Evolutionary conservation across 2,329 filamentous ascomycete genomes (phyloP).

Genomic region (Ilyonectria destructans): DNA sequence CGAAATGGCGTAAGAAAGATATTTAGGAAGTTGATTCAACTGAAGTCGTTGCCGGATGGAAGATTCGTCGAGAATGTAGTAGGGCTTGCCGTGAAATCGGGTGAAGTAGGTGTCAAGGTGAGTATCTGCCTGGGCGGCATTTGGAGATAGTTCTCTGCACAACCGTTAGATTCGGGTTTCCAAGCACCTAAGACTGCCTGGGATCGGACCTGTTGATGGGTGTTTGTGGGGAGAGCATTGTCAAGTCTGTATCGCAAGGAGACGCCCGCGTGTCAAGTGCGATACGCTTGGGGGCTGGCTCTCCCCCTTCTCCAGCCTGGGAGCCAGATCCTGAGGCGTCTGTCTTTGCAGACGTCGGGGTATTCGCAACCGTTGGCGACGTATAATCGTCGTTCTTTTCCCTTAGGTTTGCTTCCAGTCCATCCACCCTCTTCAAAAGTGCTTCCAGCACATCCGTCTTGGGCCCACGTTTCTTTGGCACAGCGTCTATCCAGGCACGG

Average conservation of each 20-base stretch:
- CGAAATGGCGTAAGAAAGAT: conserved; percentile 71
- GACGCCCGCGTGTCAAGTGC: conserved; percentile 56
- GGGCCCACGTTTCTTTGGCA: conserved; percentile 90
- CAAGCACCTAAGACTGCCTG: neutral
- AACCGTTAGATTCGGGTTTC: conserved; percentile 30
- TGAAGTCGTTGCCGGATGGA: conserved; percentile 81
- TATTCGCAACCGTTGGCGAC: conserved; percentile 45
- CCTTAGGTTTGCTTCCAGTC: conserved; percentile 85
- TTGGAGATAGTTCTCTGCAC: conserved; percentile 62
- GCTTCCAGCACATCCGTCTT: conserved; percentile 93
- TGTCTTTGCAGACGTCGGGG: conserved; percentile 38
- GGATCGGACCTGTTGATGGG: conserved; percentile 45
- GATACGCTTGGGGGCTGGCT: conserved; percentile 60
- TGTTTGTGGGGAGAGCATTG: conserved; percentile 47
- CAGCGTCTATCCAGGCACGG: conserved; percentile 74
- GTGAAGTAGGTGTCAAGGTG: conserved; percentile 86
- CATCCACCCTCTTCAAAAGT: conserved; percentile 87
- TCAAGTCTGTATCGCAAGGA: conserved; percentile 40
- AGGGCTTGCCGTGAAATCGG: conserved; percentile 86
- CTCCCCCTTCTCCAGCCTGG: conserved; percentile 45
- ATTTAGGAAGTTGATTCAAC: conserved; percentile 74
- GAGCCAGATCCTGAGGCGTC: conserved; percentile 47
- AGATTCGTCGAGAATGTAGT: conserved; percentile 85
- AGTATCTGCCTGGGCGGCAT: conserved; percentile 70
- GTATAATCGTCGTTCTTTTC: conserved; percentile 69